These are phyloP conservation scores for Taiozyma sp. DNA, from an alignment of 1,139 yeast genomes.

Conservation along the genomic window DNA sequence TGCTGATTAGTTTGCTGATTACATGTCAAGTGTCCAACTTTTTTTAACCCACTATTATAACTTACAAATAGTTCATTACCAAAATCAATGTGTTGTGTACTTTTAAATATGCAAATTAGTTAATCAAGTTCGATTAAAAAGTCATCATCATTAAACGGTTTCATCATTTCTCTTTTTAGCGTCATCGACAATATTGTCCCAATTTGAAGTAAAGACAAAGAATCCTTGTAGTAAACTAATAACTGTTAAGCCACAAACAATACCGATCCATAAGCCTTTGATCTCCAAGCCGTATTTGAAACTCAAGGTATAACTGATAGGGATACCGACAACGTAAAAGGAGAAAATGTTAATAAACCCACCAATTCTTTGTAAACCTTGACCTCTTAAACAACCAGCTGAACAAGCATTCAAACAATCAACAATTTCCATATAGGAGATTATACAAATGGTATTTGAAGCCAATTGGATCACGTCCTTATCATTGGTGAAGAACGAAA, in stretches of 20 bases:
- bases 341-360: conserved; percentile 74
- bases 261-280: conserved; percentile 87
- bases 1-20: too few relatives aligned
- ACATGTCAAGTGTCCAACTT: neutral
- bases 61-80: too few relatives aligned
- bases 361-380: conserved; percentile 82
- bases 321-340: conserved; percentile 71
- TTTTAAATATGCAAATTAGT: neutral
- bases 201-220: conserved; percentile 32
- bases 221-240: conserved; percentile 60
- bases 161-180: conserved; percentile 43
- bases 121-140: neutral
- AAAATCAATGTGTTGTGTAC: neutral
- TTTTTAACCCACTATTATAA: too few relatives aligned
- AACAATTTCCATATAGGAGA: conserved; percentile 68
- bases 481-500: conserved; percentile 67
- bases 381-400: conserved; percentile 81
- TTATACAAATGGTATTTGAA: conserved; percentile 53
- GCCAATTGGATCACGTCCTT: conserved; percentile 52
- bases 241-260: conserved; percentile 65
- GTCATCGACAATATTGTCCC: conserved; percentile 30
- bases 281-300: conserved; percentile 48
- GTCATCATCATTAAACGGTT: conserved; percentile 28
- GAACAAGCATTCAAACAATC: conserved; percentile 82
- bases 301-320: conserved; percentile 62